These are phyloP conservation scores for Chalciporus sp. DNA, from an alignment of 1,284 basidiomycete genomes.

Conservation along the genomic window DNA sequence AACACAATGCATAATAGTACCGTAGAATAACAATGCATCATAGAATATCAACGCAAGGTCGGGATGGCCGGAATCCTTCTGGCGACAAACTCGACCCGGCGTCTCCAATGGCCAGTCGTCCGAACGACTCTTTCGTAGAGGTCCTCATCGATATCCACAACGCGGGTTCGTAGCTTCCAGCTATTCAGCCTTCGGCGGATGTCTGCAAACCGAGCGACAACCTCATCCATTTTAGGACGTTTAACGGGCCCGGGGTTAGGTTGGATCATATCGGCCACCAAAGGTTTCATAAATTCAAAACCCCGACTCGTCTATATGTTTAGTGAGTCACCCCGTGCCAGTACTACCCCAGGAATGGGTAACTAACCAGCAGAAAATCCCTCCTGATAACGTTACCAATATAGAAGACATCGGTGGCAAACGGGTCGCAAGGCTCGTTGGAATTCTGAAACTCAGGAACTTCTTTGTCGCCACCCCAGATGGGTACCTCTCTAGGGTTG, in stretches of 20 bases:
- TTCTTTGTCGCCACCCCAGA: slow-evolving; percentile 36
- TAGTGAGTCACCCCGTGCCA: too few species aligned
- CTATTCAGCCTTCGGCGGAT: slow-evolving; percentile 22
- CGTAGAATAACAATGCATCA: too few species aligned
- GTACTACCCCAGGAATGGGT: too few species aligned
- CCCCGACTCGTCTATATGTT: too few species aligned
- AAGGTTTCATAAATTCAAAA: slow-evolving; percentile 34
- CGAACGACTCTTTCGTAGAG: slow-evolving; percentile 1
- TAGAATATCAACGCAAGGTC: not conserved
- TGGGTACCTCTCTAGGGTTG: slow-evolving; percentile 25
- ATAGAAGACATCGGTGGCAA: slow-evolving; percentile 31
- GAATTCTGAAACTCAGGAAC: slow-evolving; percentile 37
- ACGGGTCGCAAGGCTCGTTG: slow-evolving; percentile 25
- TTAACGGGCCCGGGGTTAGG: slow-evolving; percentile 31
- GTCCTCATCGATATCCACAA: slow-evolving; percentile 9
- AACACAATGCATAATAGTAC: too few species aligned
- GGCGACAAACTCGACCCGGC: slow-evolving; percentile 16
- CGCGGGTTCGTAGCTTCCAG: slow-evolving; percentile 29
- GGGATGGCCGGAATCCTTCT: slow-evolving; percentile 10
- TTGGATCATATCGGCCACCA: slow-evolving; percentile 35
- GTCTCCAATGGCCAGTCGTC: slow-evolving; percentile 16
- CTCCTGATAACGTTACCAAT: slow-evolving; percentile 14
- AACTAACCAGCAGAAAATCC: too few species aligned
- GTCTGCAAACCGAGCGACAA: slow-evolving; percentile 28
- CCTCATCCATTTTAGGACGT: slow-evolving; percentile 37